Evolutionary conservation across 2,329 filamentous ascomycete genomes (phyloP).

Genomic region (Penicillium sp.): DNA sequence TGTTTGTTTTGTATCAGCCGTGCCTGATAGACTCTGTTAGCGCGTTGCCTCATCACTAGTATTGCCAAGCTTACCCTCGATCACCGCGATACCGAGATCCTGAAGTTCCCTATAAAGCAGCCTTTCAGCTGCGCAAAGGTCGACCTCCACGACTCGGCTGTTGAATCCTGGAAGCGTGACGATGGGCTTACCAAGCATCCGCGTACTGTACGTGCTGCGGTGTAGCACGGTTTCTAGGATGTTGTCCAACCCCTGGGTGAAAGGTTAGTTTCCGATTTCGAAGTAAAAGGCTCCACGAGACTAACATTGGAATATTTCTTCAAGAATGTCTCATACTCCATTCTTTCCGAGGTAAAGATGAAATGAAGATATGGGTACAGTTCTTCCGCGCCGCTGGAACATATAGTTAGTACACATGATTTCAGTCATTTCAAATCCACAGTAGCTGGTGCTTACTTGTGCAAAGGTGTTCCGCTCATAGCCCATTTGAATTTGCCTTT

Average conservation of each 20-base stretch:
- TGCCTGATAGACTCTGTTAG: constrained; percentile 33
- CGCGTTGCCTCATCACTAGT: no score
- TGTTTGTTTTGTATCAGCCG: neutral
- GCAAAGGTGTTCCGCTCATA: constrained; percentile 41
- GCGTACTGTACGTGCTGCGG: neutral
- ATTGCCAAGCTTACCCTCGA: constrained; percentile 23
- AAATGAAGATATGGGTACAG: constrained; percentile 44
- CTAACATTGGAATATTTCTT: constrained; percentile 28
- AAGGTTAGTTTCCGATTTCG: neutral
- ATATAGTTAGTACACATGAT: neutral
- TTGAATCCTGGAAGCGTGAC: neutral
- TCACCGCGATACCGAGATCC: neutral
- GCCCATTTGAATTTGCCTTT: constrained; percentile 40
- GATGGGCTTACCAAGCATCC: neutral
- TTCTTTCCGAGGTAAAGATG: constrained; percentile 33
- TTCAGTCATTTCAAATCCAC: neutral
- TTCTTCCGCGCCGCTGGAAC: constrained; percentile 33
- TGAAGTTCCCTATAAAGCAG: neutral
- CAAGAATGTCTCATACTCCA: constrained; percentile 25
- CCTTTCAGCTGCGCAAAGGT: neutral
- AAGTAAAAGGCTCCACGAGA: neutral
- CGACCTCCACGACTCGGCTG: neutral
- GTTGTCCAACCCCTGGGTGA: neutral
- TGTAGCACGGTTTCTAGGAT: neutral
- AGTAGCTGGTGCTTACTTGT: constrained; percentile 31